Conservation (phyloP, 176 grass and related monocot genomes). For the Oryza australiensis region DNA sequence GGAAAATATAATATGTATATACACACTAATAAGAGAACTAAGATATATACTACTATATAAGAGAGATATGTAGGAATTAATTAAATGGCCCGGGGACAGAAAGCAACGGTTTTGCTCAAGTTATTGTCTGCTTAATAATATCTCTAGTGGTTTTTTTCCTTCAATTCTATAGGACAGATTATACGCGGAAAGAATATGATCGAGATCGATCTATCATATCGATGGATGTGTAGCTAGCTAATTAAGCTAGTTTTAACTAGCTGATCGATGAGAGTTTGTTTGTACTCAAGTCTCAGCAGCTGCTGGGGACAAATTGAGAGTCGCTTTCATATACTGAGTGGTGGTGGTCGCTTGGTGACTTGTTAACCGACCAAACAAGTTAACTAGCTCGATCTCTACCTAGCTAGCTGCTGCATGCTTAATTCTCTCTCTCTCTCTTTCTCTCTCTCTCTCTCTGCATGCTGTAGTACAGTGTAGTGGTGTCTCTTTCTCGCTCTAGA, state of each 20-base stretch:
- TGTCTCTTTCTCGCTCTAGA: background rate
- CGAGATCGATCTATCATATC: background rate
- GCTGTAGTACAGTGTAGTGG: background rate
- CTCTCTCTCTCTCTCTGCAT: background rate
- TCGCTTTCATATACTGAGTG: background rate
- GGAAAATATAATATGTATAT: background rate
- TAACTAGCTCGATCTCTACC: background rate
- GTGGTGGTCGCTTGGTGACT: conserved; percentile 25
- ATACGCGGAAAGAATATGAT: background rate
- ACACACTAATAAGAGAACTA: background rate
- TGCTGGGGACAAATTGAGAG: background rate
- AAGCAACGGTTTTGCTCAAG: background rate
- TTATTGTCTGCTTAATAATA: background rate
- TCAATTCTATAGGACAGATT: background rate
- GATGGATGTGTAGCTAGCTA: background rate
- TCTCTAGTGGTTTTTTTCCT: background rate
- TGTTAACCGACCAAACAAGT: conserved; percentile 33
- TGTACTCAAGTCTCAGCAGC: background rate
- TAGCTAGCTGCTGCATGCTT: background rate
- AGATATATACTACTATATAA: background rate
- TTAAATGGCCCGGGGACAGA: background rate
- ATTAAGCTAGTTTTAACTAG: background rate
- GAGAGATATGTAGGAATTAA: background rate
- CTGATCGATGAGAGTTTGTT: background rate
- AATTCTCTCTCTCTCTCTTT: no score